Conservation (phyloP, 441 rosid species). For the Jatropha podagrica region DNA sequence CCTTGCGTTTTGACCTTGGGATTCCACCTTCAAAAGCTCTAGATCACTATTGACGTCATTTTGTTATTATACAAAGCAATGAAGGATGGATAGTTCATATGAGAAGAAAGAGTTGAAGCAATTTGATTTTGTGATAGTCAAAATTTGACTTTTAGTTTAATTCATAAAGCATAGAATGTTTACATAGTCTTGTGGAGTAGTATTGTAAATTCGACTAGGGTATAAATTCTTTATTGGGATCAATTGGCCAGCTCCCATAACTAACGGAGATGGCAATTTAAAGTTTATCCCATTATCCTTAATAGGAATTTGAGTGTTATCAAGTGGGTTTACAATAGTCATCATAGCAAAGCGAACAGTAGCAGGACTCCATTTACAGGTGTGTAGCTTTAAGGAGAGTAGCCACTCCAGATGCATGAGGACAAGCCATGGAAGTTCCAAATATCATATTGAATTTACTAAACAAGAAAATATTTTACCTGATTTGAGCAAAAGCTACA, state of each 20-base stretch:
- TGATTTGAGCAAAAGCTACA: conserved; percentile 24
- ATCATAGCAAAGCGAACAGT: conserved; percentile 82
- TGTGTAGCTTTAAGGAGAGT: conserved; percentile 65
- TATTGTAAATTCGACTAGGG: conserved; percentile 54
- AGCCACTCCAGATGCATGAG: conserved; percentile 80
- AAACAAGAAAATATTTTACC: conserved; percentile 18
- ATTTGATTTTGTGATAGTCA: conserved; percentile 36
- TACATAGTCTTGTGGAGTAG: conserved; percentile 43
- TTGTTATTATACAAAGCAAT: conserved; percentile 32
- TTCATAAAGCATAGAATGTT: conserved; percentile 45
- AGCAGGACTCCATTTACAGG: conserved; percentile 63
- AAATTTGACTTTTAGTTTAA: conserved; percentile 40
- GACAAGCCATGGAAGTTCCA: conserved; percentile 94
- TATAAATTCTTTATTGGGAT: conserved; percentile 46
- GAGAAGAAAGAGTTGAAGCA: conserved; percentile 10
- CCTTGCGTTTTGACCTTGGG: no score
- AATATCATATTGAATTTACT: conserved; percentile 49
- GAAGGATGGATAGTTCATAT: conserved; percentile 50
- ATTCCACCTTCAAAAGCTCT: conserved; percentile 23
- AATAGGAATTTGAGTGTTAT: conserved; percentile 42
- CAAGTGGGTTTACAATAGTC: conserved; percentile 55
- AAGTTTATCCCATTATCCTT: conserved; percentile 31
- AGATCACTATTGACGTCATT: background rate
- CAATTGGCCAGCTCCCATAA: conserved; percentile 51
- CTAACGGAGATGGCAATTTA: conserved; percentile 38